Percentiles rank a stretch among this genome's conserved stretches.
Conservation (phyloP, 148 eudicot species). For the Pharnaceum exiguum region DNA sequence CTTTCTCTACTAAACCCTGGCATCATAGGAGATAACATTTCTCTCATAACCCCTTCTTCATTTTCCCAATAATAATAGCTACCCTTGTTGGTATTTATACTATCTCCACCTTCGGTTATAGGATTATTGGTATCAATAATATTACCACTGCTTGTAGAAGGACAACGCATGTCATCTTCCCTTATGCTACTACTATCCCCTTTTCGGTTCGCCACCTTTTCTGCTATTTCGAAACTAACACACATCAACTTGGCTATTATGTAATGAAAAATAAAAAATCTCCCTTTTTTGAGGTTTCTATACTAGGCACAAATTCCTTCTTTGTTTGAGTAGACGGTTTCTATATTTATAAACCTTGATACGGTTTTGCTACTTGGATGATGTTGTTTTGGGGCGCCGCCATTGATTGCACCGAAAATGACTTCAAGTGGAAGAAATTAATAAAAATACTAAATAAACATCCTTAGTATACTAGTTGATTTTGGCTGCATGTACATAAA, state of each 20-base stretch:
- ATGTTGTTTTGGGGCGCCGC: slow-evolving; percentile 14
- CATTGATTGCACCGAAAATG: neutral
- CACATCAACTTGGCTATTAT: no score
- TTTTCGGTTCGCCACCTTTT: slow-evolving; percentile 38
- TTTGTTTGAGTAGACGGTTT: neutral
- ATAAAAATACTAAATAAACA: neutral
- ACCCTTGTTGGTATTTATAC: no score
- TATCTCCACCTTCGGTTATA: no score
- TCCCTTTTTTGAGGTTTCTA: no score
- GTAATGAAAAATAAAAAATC: no score
- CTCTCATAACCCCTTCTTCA: slow-evolving; percentile 10
- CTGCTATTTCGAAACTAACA: slow-evolving; percentile 3
- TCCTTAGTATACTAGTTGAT: neutral
- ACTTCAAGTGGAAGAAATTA: slow-evolving; percentile 1
- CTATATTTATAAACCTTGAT: neutral
- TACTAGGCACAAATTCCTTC: no score
- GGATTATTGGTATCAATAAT: no score
- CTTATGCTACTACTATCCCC: neutral
- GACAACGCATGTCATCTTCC: slow-evolving; percentile 1
- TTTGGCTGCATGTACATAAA: neutral
- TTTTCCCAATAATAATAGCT: slow-evolving; percentile 22
- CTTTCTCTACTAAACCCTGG: slow-evolving; percentile 42
- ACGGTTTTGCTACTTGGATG: neutral
- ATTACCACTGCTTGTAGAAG: neutral
- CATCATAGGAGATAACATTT: slow-evolving; percentile 30